Percentiles rank a stretch among this genome's conserved stretches.
These are phyloP conservation scores for Cubamyces sp. DNA, from an alignment of 768 basidiomycete species.

Conservation along the genomic window DNA sequence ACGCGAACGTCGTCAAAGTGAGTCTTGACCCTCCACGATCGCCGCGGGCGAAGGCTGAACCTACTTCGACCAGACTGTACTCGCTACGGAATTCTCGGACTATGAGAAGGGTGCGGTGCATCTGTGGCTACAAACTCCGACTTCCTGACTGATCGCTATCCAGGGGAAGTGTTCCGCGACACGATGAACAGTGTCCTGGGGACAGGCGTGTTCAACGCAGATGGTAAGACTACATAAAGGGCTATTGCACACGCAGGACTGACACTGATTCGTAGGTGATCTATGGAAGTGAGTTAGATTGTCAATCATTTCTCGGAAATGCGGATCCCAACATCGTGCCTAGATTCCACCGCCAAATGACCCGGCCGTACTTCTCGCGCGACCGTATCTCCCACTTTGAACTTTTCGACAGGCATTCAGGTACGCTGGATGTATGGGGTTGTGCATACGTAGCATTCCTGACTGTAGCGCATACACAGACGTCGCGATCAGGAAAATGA, in stretches of 20 bases:
- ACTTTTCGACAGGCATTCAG: slow-evolving; percentile 42
- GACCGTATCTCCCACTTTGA: slow-evolving; percentile 42
- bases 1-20: slow-evolving; percentile 8
- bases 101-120: slow-evolving; percentile 45
- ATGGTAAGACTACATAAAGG: slow-evolving; percentile 38
- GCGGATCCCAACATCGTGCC: background rate
- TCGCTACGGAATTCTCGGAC: slow-evolving; percentile 48
- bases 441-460: background rate
- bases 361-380: slow-evolving; percentile 42
- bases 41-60: too few relatives aligned
- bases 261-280: slow-evolving; percentile 27
- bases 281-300: slow-evolving; percentile 35
- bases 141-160: background rate
- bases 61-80: slow-evolving; percentile 35
- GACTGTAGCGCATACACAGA: slow-evolving; percentile 3
- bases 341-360: slow-evolving; percentile 41
- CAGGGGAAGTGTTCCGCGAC: slow-evolving; percentile 40
- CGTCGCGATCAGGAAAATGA: slow-evolving; percentile 33
- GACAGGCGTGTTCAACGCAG: slow-evolving; percentile 60
- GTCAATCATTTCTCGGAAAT: background rate
- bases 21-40: too few relatives aligned
- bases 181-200: slow-evolving; percentile 46
- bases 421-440: slow-evolving; percentile 19
- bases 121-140: background rate
- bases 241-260: too few relatives aligned